Evolutionary conservation across 805 yeast genomes (phyloP).

Genomic region (Candida endomychidarum): DNA sequence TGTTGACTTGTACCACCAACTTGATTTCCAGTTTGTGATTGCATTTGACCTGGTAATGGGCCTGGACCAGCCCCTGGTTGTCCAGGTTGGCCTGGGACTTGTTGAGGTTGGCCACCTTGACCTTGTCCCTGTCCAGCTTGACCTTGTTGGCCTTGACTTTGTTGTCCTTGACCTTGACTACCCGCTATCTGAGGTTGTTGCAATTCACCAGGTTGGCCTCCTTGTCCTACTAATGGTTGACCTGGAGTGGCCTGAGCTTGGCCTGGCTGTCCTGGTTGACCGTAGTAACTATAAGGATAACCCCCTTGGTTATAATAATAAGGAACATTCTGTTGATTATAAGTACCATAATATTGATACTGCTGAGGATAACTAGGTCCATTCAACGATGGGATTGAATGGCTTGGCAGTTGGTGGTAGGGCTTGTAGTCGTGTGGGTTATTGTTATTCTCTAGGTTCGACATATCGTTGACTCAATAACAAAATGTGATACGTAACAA

Average conservation of each 20-base stretch:
- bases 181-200: slow-evolving; percentile 2
- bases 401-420: slow-evolving; percentile 12
- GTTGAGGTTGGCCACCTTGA: background rate
- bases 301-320: slow-evolving; percentile 16
- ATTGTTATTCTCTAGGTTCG: slow-evolving; percentile 9
- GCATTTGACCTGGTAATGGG: background rate
- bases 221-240: slow-evolving; percentile 4
- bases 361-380: slow-evolving; percentile 17
- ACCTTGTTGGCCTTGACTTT: slow-evolving; percentile 14
- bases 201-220: slow-evolving; percentile 1
- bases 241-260: background rate
- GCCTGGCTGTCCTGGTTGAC: slow-evolving; percentile 2
- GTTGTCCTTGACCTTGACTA: slow-evolving; percentile 14
- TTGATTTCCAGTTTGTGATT: too few species aligned
- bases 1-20: slow-evolving; percentile 1
- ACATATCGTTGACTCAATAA: slow-evolving; percentile 4
- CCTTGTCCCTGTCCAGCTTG: slow-evolving; percentile 3
- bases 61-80: background rate
- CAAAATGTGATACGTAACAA: slow-evolving; percentile 4
- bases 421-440: slow-evolving; percentile 8
- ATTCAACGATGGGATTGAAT: slow-evolving; percentile 12
- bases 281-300: slow-evolving; percentile 16
- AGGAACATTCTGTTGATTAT: slow-evolving; percentile 22
- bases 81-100: background rate
- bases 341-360: slow-evolving; percentile 18